Evolutionary conservation across 164 flowering plant genomes (phyloP).

Genomic region (Liriodendron chinense): DNA sequence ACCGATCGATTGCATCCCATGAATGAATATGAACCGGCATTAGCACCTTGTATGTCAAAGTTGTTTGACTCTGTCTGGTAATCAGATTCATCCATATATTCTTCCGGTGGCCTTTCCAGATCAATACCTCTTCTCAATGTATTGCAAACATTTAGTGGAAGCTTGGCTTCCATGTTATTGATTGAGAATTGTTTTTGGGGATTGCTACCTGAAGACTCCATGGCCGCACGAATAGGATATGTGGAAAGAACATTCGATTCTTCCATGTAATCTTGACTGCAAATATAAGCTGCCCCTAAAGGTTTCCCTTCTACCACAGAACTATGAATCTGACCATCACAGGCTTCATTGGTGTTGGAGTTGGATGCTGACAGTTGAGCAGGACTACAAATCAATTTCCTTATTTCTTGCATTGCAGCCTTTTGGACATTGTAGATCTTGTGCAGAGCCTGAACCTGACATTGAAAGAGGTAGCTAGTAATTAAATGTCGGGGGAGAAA

Average conservation of each 20-base stretch:
- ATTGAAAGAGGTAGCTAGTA: background rate
- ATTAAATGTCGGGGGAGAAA: background rate
- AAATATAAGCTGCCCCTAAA: conserved; percentile 6
- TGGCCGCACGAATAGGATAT: background rate
- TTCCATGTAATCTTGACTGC: conserved; percentile 10
- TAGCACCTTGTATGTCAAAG: background rate
- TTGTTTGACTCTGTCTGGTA: conserved; percentile 7
- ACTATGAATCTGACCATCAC: conserved; percentile 7
- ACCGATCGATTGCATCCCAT: conserved; percentile 5
- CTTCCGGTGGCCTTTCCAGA: conserved; percentile 27
- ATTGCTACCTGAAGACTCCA: conserved; percentile 8
- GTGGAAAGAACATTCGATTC: conserved; percentile 6
- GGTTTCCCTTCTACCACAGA: conserved; percentile 17
- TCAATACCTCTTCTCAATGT: conserved; percentile 14
- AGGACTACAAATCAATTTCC: conserved; percentile 6
- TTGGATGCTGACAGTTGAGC: conserved; percentile 9
- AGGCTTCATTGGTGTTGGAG: background rate
- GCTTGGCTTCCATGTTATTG: conserved; percentile 5
- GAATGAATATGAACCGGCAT: background rate
- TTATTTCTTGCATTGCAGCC: conserved; percentile 26
- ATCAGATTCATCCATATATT: conserved; percentile 21
- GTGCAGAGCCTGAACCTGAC: conserved; percentile 25
- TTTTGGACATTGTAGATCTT: conserved; percentile 24
- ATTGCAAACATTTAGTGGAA: conserved; percentile 1
- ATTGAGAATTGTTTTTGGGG: conserved; percentile 5